Percentiles rank a stretch among this genome's conserved stretches.
Conservation (phyloP, 768 basidiomycete genomes). For the Fistulinella prunicolor region DNA sequence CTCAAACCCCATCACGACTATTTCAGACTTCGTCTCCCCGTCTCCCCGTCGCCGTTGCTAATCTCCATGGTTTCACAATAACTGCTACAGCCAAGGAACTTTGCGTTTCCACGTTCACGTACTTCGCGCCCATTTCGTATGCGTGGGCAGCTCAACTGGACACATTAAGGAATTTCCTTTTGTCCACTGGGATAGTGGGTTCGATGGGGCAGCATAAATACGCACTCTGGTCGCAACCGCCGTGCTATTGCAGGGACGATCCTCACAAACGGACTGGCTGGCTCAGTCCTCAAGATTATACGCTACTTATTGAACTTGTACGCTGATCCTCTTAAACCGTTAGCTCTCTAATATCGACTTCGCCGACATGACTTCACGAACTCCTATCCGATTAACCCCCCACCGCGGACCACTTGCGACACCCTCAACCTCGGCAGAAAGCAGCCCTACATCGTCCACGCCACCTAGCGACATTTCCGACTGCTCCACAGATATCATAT, state of each 20-base stretch:
- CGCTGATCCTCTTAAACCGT: slow-evolving; percentile 16
- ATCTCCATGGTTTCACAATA: slow-evolving; percentile 34
- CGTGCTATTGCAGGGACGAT: slow-evolving; percentile 11
- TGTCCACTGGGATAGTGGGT: slow-evolving; percentile 11
- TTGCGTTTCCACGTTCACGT: slow-evolving; percentile 22
- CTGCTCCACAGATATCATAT: background rate
- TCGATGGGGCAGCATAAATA: slow-evolving; percentile 23
- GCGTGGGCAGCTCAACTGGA: slow-evolving; percentile 1
- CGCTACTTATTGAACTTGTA: slow-evolving; percentile 9
- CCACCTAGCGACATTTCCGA: slow-evolving; percentile 11
- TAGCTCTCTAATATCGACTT: slow-evolving; percentile 15
- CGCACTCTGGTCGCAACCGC: background rate
- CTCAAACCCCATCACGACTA: slow-evolving; percentile 11
- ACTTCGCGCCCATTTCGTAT: slow-evolving; percentile 5
- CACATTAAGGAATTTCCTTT: slow-evolving; percentile 13
- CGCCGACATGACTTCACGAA: slow-evolving; percentile 26
- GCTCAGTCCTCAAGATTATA: slow-evolving; percentile 25
- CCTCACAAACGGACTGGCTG: slow-evolving; percentile 27
- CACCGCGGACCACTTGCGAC: slow-evolving; percentile 29
- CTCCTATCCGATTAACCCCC: slow-evolving; percentile 22
- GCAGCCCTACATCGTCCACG: slow-evolving; percentile 16
- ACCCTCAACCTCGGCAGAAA: slow-evolving; percentile 17
- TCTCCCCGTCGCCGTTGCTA: slow-evolving; percentile 1
- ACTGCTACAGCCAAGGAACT: slow-evolving; percentile 9
- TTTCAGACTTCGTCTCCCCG: background rate